phyloP scores from a whole-genome alignment of 352 stramenopile genomes.

The Hyphochytrium catenoides region DNA sequence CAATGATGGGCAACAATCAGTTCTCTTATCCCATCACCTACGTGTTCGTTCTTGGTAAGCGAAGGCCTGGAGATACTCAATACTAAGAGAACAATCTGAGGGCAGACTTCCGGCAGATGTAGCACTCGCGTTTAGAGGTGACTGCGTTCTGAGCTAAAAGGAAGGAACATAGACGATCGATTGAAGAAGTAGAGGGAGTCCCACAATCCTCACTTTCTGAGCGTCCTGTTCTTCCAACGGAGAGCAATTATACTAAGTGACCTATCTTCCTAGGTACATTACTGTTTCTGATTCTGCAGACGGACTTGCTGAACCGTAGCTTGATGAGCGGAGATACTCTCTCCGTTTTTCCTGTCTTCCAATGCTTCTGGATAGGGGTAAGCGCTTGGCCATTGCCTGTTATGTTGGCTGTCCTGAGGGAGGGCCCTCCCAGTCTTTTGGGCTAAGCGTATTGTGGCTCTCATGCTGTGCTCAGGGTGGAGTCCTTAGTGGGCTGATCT shows the following conservation, averaged over 20 bases:
- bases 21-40: conserved; percentile 60
- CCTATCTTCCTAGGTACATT: conserved; percentile 19
- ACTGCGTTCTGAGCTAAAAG: too few relatives aligned
- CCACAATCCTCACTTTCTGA: too few relatives aligned
- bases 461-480: conserved; percentile 25
- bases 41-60: conserved; percentile 27
- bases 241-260: conserved; percentile 2
- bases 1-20: conserved; percentile 43
- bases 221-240: background rate
- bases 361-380: conserved; percentile 64
- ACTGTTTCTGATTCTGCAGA: conserved; percentile 48
- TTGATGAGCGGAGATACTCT: conserved; percentile 59
- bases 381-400: conserved; percentile 7
- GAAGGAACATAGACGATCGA: too few relatives aligned
- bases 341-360: conserved; percentile 59
- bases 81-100: too few relatives aligned
- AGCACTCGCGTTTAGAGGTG: too few relatives aligned
- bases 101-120: too few relatives aligned
- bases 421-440: background rate
- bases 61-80: too few relatives aligned
- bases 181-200: too few relatives aligned
- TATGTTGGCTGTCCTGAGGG: background rate
- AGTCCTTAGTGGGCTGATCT: conserved; percentile 51
- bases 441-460: conserved; percentile 7
- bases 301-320: conserved; percentile 43